These are phyloP conservation scores for Omphalotus olearius DNA, from an alignment of 1,284 basidiomycete genomes.

Conservation along the genomic window DNA sequence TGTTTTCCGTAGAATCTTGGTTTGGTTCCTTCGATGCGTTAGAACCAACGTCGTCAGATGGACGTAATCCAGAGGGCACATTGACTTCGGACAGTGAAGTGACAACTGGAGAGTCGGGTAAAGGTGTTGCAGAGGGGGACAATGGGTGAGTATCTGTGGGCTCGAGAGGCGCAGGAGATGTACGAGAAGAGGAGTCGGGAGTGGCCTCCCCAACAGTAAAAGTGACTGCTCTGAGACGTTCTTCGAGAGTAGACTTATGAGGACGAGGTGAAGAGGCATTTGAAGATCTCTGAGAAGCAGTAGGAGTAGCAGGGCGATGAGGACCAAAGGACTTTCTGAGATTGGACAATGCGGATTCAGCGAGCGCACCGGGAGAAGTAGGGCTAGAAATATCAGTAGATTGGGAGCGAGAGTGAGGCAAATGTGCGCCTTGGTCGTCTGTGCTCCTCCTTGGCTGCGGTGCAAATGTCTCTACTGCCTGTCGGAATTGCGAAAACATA, in stretches of 20 bases:
- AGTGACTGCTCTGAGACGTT: conserved; percentile 55
- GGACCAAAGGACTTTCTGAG: conserved; percentile 57
- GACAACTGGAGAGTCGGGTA: conserved; percentile 39
- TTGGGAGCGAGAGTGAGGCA: conserved; percentile 23
- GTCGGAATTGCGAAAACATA: conserved; percentile 67
- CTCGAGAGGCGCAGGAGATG: conserved; percentile 36
- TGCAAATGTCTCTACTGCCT: conserved; percentile 54
- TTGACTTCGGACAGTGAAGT: conserved; percentile 11
- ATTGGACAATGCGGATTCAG: conserved; percentile 55
- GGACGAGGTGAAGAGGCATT: conserved; percentile 22
- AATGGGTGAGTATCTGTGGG: conserved; percentile 23
- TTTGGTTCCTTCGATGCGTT: no score
- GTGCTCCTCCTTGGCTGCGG: conserved; percentile 35
- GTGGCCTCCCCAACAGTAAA: conserved; percentile 54
- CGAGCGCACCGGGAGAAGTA: conserved; percentile 40
- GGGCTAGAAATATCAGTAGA: conserved; percentile 33
- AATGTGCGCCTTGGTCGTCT: conserved; percentile 25
- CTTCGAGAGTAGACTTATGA: conserved; percentile 62
- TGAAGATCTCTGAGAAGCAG: conserved; percentile 22
- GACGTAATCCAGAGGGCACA: no score
- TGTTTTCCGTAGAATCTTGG: no score
- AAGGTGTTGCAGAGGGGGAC: conserved; percentile 40
- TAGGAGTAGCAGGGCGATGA: conserved; percentile 46
- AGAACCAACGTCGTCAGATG: no score
- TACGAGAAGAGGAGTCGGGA: conserved; percentile 34